Base-by-base conservation (phyloP, 2,329 filamentous ascomycete species). In the Fusarium cicatricum region DNA sequence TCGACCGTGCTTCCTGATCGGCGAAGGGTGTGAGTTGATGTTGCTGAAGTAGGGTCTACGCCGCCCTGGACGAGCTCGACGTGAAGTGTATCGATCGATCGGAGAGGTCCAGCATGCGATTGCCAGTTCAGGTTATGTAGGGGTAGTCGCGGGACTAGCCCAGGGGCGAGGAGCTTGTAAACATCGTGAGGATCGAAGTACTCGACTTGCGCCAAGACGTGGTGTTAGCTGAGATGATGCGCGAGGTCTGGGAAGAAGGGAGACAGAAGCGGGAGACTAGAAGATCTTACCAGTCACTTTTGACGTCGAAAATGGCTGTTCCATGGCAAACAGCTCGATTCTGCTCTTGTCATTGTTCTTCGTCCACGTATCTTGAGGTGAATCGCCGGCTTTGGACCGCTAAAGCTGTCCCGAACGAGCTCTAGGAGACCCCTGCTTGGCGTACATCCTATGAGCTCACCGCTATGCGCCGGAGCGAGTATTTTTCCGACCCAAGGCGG, bases 111-210 rank as follows among this genome's bases (percentile, higher is more conserved):
- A 23, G 90, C 89, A 58, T 96, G 91, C 12, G 95, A 97, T 74
- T 98, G 96, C 95, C 95, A 99, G 71, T 98, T 92, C 39, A 99
- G 86, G 70, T 98, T 96, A 62, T 88, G 90, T 32, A 99, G 82
- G 29, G 95, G 95, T 0, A 98, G 82, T 49, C 91, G 89, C 36
- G 90, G 82, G 34, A 90, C 82, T 53, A 99, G 81, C 53, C 93
- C 87, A 3, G 91, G 86, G 11, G 90, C 88, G 37, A 98, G 80
- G 46, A 94, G 83, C 55, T 91, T 87, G 77, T 94, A 98, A 61
- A 98, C 85, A 69, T 90, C 89, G 72, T 91, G 90, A 47, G 95
- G 94, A 78, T 99, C 95, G 78, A 90, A 92, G 78, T 97, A 99
- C 81, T 98, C 93, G 79, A 97, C 92, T 96, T 45, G 58, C 54